Base-by-base conservation (phyloP, 2,329 filamentous ascomycete genomes). In the Colletotrichum incanum region DNA sequence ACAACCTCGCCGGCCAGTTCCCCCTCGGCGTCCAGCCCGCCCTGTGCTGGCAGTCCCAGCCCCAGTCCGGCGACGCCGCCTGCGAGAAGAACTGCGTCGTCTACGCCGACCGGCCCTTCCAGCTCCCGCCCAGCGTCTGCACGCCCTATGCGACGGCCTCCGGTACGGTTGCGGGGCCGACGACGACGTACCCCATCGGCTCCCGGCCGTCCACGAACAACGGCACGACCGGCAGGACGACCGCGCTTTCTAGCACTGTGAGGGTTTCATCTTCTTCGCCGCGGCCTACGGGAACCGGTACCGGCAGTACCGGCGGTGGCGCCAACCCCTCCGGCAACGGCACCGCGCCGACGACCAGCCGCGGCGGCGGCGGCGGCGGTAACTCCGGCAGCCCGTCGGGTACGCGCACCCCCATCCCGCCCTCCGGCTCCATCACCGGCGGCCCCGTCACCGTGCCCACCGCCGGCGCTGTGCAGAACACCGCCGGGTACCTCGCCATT, bases 51-150 rank as follows among this genome's bases (percentile, higher is more conserved):
- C 78, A 86, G 77, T 80, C 81, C 61, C 78, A 79, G 41, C 61
- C 75, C 16, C 78, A 76, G 14, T 79, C 79, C 47, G 85, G 85
- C 65, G 82, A 86, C 67, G 86, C 85, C 58, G 84, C 82, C 65
- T 88, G 86, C 77, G 79, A 82, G 74, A 87, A 86, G 82, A 86
- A 86, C 79, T 86, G 85, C 74, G 79, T 87, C 47, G 84, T 87
- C 58, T 85, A 87, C 73, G 82, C 80, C 43, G 62, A 79, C 75
- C 63, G 78, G 37, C 77, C 79, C 58, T 84, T 82, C 75, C 83
- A 81, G 34, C 81, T 86, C 11, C 77, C 82, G 5, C 71, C 78
- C 41, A 75, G 78, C 73, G 62, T 79, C 34, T 84, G 83, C 78
- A 79, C 77, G 12, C 80, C 82, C 26, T 72, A 72, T 23, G 28